Evolutionary conservation across 2,329 filamentous ascomycete species (phyloP), one percentile per base, ranked within the genome.

Genomic region (Neopestalotiopsis rosae): DNA sequence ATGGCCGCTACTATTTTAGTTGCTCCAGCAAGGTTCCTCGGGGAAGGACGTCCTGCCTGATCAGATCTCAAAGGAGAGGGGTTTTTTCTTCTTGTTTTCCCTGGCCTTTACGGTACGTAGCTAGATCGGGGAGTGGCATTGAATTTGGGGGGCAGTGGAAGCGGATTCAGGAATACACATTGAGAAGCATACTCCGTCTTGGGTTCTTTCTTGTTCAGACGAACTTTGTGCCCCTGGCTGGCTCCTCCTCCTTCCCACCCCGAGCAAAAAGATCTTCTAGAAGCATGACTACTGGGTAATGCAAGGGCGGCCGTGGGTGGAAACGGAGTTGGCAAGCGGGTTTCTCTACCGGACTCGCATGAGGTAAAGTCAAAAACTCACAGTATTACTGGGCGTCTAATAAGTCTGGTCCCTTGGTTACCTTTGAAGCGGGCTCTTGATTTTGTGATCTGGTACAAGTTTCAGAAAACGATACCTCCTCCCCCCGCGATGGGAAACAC

Each of bases 1-100:
- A 64, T 52, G 13, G 28, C 49, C 20, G 61, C 57, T 65, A 34
- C 63, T 65, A 65, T 65, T 65, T 65, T 65, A 56, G 63, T 65
- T n/a, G 12, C 45, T 10, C 45, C 6, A 56, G n/a, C 40, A 38
- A 32, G 49, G 28, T 65, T 45, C 13, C 34, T 40, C 40, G 61
- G 45, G n/a, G n/a, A n/a, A 14, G 45, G 9, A 17, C 40, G n/a
- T 34, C 61, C 34, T 64, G 61, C 42, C 42, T 24, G 61, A 45
- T 64, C 17, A 64, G 61, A 49, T 64, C 34, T 38, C 24, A 49
- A 38, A 20, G 20, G 24, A 52, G 45, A 52, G 45, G 45, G 45
- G 45, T 52, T 52, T 52, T 20, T 17, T 52, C 3, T 52, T 20
- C 6, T 20, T n/a, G 13, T 20, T 3, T 52, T 17, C n/a, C 14